Percentiles rank a stretch among this genome's conserved stretches.
phyloP scores from a whole-genome alignment of 306 rosid genomes.

The Glycine tomentella region DNA sequence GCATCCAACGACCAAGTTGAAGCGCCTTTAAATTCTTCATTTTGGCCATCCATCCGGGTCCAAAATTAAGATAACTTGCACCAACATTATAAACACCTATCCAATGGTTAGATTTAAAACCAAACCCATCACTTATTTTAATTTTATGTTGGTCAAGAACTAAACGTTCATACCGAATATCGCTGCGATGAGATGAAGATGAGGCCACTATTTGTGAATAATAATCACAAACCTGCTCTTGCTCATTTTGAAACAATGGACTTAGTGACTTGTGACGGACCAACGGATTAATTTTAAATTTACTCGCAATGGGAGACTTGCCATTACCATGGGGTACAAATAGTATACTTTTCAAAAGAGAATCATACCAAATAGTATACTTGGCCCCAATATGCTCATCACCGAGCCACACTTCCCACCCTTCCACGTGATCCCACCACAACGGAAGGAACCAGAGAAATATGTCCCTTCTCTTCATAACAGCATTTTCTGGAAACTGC shows the following conservation, averaged over 20 bases:
- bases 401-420: too few species aligned
- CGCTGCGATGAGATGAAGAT: too few species aligned
- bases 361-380: too few species aligned
- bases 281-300: constrained; percentile 33
- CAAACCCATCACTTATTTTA: background rate
- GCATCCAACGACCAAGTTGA: constrained; percentile 43
- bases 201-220: background rate
- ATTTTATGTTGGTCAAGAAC: background rate
- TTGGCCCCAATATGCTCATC: too few species aligned
- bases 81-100: constrained; percentile 44
- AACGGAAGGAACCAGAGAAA: too few species aligned
- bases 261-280: background rate
- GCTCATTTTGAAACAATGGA: background rate
- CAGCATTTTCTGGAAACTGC: constrained; percentile 49
- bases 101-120: background rate
- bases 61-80: constrained; percentile 12
- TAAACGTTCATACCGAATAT: background rate
- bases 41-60: background rate
- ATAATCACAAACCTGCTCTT: background rate
- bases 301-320: background rate
- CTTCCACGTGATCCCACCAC: too few species aligned
- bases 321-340: constrained; percentile 1
- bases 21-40: background rate
- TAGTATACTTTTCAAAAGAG: too few species aligned
- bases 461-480: background rate